Base-by-base conservation (phyloP, 75 land plant species). In the Cupressus sempervirens region DNA sequence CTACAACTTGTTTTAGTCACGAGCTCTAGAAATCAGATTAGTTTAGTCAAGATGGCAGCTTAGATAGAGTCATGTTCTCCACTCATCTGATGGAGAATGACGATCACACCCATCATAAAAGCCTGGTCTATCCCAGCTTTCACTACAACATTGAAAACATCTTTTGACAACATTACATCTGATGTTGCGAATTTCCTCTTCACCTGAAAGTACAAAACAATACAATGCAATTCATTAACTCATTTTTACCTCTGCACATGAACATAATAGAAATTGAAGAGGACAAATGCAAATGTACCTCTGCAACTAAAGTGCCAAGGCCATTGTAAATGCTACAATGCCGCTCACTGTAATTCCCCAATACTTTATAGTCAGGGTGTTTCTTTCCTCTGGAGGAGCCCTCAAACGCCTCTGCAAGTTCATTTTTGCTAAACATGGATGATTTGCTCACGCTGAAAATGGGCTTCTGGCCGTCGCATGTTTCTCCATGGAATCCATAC, bases 21-120 rank as follows among this genome's bases (percentile, higher is more conserved):
- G 18, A 9, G 18, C 56, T 50, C 50, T 81, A 0, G 82, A 81
- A 54, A 81, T 43, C 45, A 43, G 45, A 16, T 16, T 14, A 53
- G 16, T 14, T 53, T 53, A 14, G 56, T 53, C 56, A 16, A 15
- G 18, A 53, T 14, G 15, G 4, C 18, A 53, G 56, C 56, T 53
- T 68, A 68, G 3, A 68, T 5, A 0, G 73, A 30, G 3, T 81
- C 83, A 50, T 81, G 14, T 52, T 81, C 83, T 52, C 38, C 62
- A 30, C 23, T 16, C 36, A 81, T 81, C 58, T 81, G 83, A 52
- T 81, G 53, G 16, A 81, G 23, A 81, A 52, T 52, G 12, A 81
- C 58, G n/a, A 81, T 18, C 5, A 81, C 12, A 81, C 62, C 62
- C 35, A 52, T 81, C 26, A 81, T 81, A 52, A 81, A 81, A 50